phyloP scores from a whole-genome alignment of 2,329 filamentous ascomycete genomes.

The Cladophialophora psammophila region DNA sequence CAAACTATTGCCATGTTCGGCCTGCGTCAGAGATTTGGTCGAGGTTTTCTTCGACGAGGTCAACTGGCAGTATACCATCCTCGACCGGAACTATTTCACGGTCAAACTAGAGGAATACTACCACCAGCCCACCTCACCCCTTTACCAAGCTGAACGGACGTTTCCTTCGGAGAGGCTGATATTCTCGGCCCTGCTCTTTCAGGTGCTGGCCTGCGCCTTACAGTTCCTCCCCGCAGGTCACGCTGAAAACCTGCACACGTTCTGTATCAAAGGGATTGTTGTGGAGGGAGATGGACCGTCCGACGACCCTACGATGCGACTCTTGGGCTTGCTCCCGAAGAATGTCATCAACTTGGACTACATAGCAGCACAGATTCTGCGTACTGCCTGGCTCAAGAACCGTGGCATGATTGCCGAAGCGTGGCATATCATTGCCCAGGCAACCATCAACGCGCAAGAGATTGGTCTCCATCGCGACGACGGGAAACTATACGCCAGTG shows the following conservation, averaged over 20 bases:
- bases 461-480: slow-evolving; percentile 26
- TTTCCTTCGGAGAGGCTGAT: slow-evolving; percentile 17
- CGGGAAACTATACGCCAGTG: slow-evolving; percentile 20
- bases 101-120: slow-evolving; percentile 19
- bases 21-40: slow-evolving; percentile 20
- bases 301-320: slow-evolving; percentile 10
- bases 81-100: slow-evolving; percentile 22
- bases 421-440: slow-evolving; percentile 21
- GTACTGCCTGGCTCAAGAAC: slow-evolving; percentile 23
- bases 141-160: slow-evolving; percentile 1
- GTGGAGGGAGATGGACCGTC: slow-evolving; percentile 8
- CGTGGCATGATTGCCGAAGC: slow-evolving; percentile 23
- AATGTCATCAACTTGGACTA: slow-evolving; percentile 24
- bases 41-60: slow-evolving; percentile 23
- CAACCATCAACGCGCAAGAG: slow-evolving; percentile 24
- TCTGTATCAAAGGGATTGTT: slow-evolving; percentile 20
- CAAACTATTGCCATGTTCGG: slow-evolving; percentile 18
- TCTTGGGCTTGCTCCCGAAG: slow-evolving; percentile 18
- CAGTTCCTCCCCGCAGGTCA: slow-evolving; percentile 19
- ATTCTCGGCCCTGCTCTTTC: slow-evolving; percentile 22
- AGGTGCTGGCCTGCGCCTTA: slow-evolving; percentile 14
- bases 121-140: background rate
- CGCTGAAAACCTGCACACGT: slow-evolving; percentile 13
- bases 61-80: slow-evolving; percentile 26
- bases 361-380: slow-evolving; percentile 21